Percentiles rank a stretch among this genome's conserved stretches.
phyloP scores from a whole-genome alignment of 1,284 basidiomycete species.

The Pseudozyma tsukubaensis region DNA sequence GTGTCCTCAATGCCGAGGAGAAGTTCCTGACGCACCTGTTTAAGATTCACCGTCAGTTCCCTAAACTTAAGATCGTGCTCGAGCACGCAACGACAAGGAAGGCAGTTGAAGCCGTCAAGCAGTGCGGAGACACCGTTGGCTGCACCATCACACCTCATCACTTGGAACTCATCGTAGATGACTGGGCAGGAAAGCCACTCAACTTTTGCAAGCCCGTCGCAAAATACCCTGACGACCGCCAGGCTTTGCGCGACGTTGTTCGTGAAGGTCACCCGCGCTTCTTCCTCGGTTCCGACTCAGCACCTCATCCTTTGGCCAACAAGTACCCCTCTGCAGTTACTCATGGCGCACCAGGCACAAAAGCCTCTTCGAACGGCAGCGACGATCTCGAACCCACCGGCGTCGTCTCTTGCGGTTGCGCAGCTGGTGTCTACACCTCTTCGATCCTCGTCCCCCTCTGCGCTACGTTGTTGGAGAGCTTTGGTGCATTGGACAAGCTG shows the following conservation, averaged over 20 bases:
- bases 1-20: slow-evolving; percentile 92
- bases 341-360: slow-evolving; percentile 48
- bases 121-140: slow-evolving; percentile 78
- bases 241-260: slow-evolving; percentile 84
- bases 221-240: slow-evolving; percentile 91
- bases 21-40: slow-evolving; percentile 88
- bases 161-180: slow-evolving; percentile 91
- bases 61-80: slow-evolving; percentile 92
- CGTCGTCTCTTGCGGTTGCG: slow-evolving; percentile 61
- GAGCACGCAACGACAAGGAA: slow-evolving; percentile 98
- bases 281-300: slow-evolving; percentile 97
- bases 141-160: slow-evolving; percentile 99
- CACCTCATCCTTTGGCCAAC: slow-evolving; percentile 85
- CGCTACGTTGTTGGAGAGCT: slow-evolving; percentile 65
- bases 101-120: slow-evolving; percentile 80
- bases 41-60: slow-evolving; percentile 85
- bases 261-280: slow-evolving; percentile 86
- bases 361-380: slow-evolving; percentile 32
- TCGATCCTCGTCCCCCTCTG: slow-evolving; percentile 66
- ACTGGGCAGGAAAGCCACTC: slow-evolving; percentile 95
- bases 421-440: slow-evolving; percentile 67
- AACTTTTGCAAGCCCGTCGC: slow-evolving; percentile 99
- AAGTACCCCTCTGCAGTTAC: slow-evolving; percentile 76
- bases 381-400: slow-evolving; percentile 45
- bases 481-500: slow-evolving; percentile 65